Evolutionary conservation across 495 filamentous ascomycete species (phyloP), one percentile per base, ranked within the genome.

Genomic region (Letharia columbiana): DNA sequence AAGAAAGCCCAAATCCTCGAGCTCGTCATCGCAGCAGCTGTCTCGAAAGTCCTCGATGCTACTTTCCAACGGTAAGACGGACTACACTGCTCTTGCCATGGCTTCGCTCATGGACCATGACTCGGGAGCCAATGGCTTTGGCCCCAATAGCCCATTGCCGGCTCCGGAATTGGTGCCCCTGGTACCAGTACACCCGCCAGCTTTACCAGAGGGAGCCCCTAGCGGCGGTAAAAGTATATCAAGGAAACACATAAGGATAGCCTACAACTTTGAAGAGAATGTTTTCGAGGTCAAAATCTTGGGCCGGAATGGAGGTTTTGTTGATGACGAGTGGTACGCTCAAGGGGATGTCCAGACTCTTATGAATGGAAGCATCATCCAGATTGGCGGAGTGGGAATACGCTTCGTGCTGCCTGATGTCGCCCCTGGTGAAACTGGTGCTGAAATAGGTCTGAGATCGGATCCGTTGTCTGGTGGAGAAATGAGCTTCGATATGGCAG

Each of bases 291-390:
- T 94, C 70, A 80, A 88, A 49, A 86, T 95, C 5, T 78, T 93
- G 70, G 91, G 93, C 61, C 84, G 87, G 69, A 97, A 96, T 72
- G 91, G 91, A 41, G 87, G 89, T 42, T 96, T 93, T 67, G 84
- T 90, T 59, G 88, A 96, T 61, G 89, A 89, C 44, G 82, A 86
- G 61, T 88, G 85, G 74, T 81, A 87, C 70, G 64, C 79, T 2
- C 78, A 81, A 20, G 85, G 87, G 49, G 80, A 85, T 45, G 77
- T 84, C 23, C 82, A 89, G 31, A 82, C 85, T 12, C 76, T 96
- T 60, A 81, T 85, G 60, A 89, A 89, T 70, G 88, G 89, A 50
- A 87, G 87, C 71, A 79, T 80, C 23, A 86, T 96, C 45, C 87
- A 91, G 71, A 90, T 96, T 71, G 90, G 90, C 69, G 85, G 87